Base-by-base conservation (phyloP, 2,329 filamentous ascomycete species). In the Aureobasidium sp. region DNA sequence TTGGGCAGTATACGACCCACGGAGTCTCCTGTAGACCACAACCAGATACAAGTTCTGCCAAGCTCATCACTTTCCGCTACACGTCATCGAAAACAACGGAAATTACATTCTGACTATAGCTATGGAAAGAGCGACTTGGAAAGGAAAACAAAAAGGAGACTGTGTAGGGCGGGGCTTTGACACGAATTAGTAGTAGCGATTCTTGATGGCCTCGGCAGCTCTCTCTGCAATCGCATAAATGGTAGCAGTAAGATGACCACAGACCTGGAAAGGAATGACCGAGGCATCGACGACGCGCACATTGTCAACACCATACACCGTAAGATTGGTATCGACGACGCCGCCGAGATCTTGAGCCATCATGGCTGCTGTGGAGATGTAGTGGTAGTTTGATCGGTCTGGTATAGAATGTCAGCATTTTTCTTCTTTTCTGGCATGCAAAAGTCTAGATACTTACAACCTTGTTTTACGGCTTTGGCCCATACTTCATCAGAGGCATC, bases 171-270 rank as follows among this genome's bases (percentile, higher is more conserved):
- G 6, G 5, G n/a, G 9, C 17, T 27, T 22, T 29, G 44, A 27
- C 12, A 27, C 11, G 34, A 14, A 39, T 57, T 14, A 59, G 34
- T 59, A 48, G 63, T 44, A 29, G 14, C 51, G 52, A 11, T n/a
- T 31, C 34, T 62, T 49, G 22, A 74, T 72, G 8, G 59, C 56
- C 55, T 73, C 71, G 2, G 67, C 68, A 51, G 72, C 70, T 64
- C 67, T 74, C 45, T 73, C 73, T 22, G 74, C 73, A 63, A 75
- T 63, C 12, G 73, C 73, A 65, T 75, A 75, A 1, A 76, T 66
- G 20, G 67, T 75, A 12, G 69, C 68, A 55, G 66, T 72, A 51
- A 74, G 62, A 70, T 75, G 73, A 17, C 72, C 73, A 42, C 69
- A 69, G 17, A 73, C 69, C 61, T 74, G 70, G 62, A 67, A 68